phyloP scores from a whole-genome alignment of 768 basidiomycete species.

The Gelatoporia subvermispora region DNA sequence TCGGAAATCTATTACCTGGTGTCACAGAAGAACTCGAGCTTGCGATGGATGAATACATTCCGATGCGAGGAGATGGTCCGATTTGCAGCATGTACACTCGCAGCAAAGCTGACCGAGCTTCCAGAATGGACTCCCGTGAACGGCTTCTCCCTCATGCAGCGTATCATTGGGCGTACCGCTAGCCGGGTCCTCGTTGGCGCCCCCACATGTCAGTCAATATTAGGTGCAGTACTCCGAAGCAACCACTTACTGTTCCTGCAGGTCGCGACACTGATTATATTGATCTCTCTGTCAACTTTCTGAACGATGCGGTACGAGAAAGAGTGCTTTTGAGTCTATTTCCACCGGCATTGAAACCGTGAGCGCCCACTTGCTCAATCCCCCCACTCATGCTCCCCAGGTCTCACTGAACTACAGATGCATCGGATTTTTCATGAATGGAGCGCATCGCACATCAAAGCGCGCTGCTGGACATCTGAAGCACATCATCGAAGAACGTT shows the following conservation, averaged over 20 bases:
- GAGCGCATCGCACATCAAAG: conserved; percentile 7
- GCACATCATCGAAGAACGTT: conserved; percentile 19
- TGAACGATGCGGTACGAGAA: conserved; percentile 25
- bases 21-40: conserved; percentile 21
- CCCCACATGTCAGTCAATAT: conserved; percentile 25
- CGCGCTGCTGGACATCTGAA: conserved; percentile 9
- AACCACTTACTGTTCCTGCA: conserved; percentile 1
- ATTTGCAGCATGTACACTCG: background rate
- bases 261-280: conserved; percentile 27
- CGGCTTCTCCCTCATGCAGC: conserved; percentile 16
- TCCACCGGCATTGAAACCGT: conserved; percentile 32
- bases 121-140: conserved; percentile 21
- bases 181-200: conserved; percentile 32
- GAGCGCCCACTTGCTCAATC: conserved; percentile 8
- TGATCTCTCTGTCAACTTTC: conserved; percentile 27
- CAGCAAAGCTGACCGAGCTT: conserved; percentile 5
- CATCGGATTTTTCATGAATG: conserved; percentile 9
- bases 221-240: background rate
- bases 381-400: background rate
- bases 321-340: conserved; percentile 26
- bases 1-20: conserved; percentile 15
- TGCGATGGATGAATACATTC: conserved; percentile 27
- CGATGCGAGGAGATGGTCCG: conserved; percentile 10
- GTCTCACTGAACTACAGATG: conserved; percentile 5
- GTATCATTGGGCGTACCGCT: conserved; percentile 23